Percentiles rank a stretch among this genome's conserved stretches.
Conservation (phyloP, 176 grass and related monocot species). For the Carex kokanica region DNA sequence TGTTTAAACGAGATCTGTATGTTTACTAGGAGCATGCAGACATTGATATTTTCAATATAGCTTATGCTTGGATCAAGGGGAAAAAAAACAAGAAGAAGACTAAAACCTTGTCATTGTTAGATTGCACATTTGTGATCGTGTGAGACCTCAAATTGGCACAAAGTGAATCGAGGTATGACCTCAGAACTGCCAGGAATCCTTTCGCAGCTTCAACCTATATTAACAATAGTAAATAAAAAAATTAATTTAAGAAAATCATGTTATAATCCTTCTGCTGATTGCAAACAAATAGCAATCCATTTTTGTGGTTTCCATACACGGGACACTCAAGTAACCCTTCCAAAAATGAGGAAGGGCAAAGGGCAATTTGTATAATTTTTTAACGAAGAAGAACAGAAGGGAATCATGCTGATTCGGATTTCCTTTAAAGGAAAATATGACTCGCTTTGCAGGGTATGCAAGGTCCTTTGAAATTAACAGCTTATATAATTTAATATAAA, state of each 20-base stretch:
- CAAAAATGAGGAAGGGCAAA: conserved; percentile 3
- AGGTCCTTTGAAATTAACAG: not conserved
- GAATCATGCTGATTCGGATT: not conserved
- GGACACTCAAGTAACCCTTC: not conserved
- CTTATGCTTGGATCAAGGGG: not conserved
- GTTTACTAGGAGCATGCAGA: not conserved
- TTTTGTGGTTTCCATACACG: not conserved
- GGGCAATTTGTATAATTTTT: not conserved
- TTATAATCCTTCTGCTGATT: not conserved
- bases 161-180: conserved; percentile 86
- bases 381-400: not conserved
- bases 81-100: not conserved
- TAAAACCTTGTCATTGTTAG: conserved; percentile 95
- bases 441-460: not conserved
- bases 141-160: conserved; percentile 94
- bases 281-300: not conserved
- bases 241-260: not conserved
- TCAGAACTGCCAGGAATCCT: conserved; percentile 88
- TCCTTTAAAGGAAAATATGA: not conserved
- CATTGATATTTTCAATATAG: not conserved
- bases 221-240: not conserved
- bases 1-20: not conserved
- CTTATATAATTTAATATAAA: too few relatives aligned
- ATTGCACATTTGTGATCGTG: conserved; percentile 99
- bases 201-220: conserved; percentile 94